Evolutionary conservation across 2,329 filamentous ascomycete genomes (phyloP), one percentile per base, ranked within the genome.

Genomic region (Fusarium pseudoanthophilum): DNA sequence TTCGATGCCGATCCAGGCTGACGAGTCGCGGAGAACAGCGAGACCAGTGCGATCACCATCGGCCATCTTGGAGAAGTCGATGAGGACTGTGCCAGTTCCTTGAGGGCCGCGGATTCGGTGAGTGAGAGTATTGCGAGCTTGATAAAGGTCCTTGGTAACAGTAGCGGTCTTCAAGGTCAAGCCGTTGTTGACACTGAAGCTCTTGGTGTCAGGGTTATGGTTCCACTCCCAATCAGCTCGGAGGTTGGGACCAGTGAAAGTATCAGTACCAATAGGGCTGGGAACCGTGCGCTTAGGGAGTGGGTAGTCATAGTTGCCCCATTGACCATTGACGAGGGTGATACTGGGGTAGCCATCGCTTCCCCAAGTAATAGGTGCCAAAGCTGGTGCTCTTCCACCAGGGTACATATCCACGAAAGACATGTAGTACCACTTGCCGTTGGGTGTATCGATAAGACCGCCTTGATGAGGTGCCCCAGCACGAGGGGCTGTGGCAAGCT

Each of bases 341-440:
- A 67, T 46, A 1, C 21, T 37, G 4, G 64, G 64, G 15, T 37
- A 67, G 0, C 64, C 64, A n/a, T 67, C 64, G 0, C 52, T 60
- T 11, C 64, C 64, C 64, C 64, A 67, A 7, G 64, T 89, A 0
- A 82, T 83, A 0, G 88, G 88, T 0, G 88, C 88, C 2, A 89
- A 78, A 1, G 89, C 86, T 0, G 89, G 88, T 15, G 89, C 84
- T n/a, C 88, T 83, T 0, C 89, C 89, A 5, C 82, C 85, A 0
- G 89, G 88, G 58, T 88, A 91, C 0, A 83, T 82, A 71, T 88
- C 86, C 10, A 85, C 78, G 73, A 90, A 91, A 0, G 85, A 84
- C 78, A 90, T 86, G 71, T 88, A 91, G 73, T 87, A 89, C 88
- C 88, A 91, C 20, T 86, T 79, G 0, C 86, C 86, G 11, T 82